Base-by-base conservation (phyloP, 108 stramenopile species). In the Epithemia pelagica region DNA sequence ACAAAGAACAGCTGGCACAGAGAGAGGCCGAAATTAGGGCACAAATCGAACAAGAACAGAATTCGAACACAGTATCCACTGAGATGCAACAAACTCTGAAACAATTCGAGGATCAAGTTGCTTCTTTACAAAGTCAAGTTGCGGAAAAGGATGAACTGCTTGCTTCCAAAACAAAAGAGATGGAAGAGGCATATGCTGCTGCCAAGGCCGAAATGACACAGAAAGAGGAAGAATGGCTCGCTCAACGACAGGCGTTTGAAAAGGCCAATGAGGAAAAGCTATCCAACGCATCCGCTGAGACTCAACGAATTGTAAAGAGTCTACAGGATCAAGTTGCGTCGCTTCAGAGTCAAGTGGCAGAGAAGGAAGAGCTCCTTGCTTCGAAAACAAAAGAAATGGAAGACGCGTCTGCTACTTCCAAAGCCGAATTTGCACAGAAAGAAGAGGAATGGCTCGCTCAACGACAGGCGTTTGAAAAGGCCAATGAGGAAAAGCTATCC, bases 1-100 rank as follows among this genome's bases (percentile, higher is more conserved):
- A 73, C 51, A 72, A 73, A 53, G 18, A 55, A 8, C 69, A 75
- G 31, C 64, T 58, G 25, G 52, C 70, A 2, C 65, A 69, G 59
- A 59, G 74, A 32, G 64, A 69, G 58, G 62, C 70, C n/a, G 62
- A 52, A 32, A 46, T 32, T 24, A n/a, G 32, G 52, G 32, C 28
- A 60, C 25, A 37, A 59, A 23, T 23, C 18, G 58, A 51, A 59
- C 60, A 37, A 28, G 19, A 37, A 2, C 67, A 59, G 25, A 3
- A 30, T 23, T 1, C 51, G 66, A 23, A 65, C 27, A n/a, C n/a
- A n/a, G n/a, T n/a, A n/a, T n/a, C n/a, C n/a, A n/a, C n/a, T n/a
- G 69, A 46, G 54, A 61, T 76, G 37, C 37, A 46, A 46, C 37
- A 46, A 46, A 46, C 37, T 5, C 5, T 46, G 5, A 15, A 5